These are phyloP conservation scores for Triticum turgidum DNA, from an alignment of 176 grass and related monocot genomes.

Conservation along the genomic window DNA sequence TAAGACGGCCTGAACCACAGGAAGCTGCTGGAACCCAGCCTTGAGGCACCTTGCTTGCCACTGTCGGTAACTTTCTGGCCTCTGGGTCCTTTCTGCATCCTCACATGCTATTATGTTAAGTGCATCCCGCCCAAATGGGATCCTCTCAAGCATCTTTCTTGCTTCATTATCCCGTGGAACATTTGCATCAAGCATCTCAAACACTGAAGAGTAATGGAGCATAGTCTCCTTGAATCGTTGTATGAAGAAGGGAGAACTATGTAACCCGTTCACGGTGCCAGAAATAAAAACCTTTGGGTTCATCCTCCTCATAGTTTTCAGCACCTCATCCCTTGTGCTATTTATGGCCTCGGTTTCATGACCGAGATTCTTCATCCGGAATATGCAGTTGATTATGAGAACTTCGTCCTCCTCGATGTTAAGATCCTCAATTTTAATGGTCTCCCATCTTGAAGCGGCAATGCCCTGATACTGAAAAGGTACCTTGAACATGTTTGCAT, in stretches of 20 bases:
- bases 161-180: slow-evolving; percentile 9
- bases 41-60: too few species aligned
- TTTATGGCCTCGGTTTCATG: slow-evolving; percentile 43
- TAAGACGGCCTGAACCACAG: too few species aligned
- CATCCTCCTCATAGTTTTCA: background rate
- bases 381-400: slow-evolving; percentile 56
- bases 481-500: slow-evolving; percentile 64
- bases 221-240: too few species aligned
- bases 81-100: background rate
- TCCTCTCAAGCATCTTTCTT: too few species aligned
- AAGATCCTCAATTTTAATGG: slow-evolving; percentile 47
- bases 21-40: too few species aligned
- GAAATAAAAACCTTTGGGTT: too few species aligned
- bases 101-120: too few species aligned
- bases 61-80: too few species aligned
- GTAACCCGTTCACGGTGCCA: too few species aligned
- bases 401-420: slow-evolving; percentile 52
- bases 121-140: too few species aligned
- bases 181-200: slow-evolving; percentile 22
- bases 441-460: slow-evolving; percentile 50
- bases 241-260: too few species aligned
- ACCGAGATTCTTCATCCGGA: slow-evolving; percentile 30
- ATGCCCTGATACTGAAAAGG: slow-evolving; percentile 64
- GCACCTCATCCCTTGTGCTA: slow-evolving; percentile 47
- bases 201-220: too few species aligned